Conservation (phyloP, 2,329 filamentous ascomycete genomes). For the Aspergillus costaricaensis region DNA sequence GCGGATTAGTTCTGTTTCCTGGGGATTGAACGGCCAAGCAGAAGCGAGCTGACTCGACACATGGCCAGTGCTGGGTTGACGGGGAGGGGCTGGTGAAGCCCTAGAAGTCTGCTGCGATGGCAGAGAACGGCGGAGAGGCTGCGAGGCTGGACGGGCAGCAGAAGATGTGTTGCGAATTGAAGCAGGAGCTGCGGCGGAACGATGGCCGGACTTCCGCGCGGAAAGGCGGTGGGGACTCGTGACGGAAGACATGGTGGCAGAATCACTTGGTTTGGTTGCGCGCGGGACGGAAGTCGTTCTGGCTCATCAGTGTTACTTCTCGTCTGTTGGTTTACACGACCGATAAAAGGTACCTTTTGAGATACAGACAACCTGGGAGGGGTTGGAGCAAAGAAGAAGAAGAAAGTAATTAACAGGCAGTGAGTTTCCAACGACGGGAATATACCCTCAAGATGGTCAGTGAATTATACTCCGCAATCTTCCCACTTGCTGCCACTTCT, state of each 20-base stretch:
- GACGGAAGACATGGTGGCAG: conserved; percentile 20
- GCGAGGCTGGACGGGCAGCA: background rate
- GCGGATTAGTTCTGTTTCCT: conserved; percentile 27
- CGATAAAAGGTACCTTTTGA: no score
- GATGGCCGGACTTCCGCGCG: conserved; percentile 5
- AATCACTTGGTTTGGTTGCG: conserved; percentile 10
- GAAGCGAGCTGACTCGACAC: conserved; percentile 19
- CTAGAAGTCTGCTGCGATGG: conserved; percentile 5
- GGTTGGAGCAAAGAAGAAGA: background rate
- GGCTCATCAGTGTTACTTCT: background rate
- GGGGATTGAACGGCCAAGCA: conserved; percentile 24
- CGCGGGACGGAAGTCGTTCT: no score
- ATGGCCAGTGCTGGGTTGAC: conserved; percentile 21
- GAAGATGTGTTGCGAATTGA: conserved; percentile 6
- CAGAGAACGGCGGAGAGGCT: background rate
- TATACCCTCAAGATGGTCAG: conserved; percentile 34
- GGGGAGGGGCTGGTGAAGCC: background rate
- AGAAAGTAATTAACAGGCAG: background rate
- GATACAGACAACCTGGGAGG: no score
- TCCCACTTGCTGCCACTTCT: background rate
- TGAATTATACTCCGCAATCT: conserved; percentile 8
- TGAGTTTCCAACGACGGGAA: background rate
- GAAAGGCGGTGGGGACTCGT: conserved; percentile 21
- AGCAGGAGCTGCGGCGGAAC: background rate
- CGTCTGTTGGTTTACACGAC: no score